These are phyloP conservation scores for Phialophora verrucosa DNA, from an alignment of 2,329 filamentous ascomycete species.

Conservation along the genomic window DNA sequence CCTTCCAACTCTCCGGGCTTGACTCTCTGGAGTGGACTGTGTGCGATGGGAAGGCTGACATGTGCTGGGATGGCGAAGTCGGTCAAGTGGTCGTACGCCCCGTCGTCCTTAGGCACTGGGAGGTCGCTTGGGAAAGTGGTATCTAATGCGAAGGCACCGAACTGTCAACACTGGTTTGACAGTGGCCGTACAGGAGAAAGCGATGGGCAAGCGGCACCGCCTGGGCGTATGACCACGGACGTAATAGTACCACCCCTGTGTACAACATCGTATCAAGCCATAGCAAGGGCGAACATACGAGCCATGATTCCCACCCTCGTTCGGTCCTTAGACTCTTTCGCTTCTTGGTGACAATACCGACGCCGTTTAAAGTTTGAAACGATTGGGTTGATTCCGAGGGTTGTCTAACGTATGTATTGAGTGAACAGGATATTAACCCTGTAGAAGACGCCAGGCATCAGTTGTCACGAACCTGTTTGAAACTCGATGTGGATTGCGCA, in stretches of 20 bases:
- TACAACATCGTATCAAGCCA: background rate
- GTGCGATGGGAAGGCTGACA: conserved; percentile 42
- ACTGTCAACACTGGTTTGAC: background rate
- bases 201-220: background rate
- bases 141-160: conserved; percentile 28
- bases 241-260: background rate
- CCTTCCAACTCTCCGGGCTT: conserved; percentile 46
- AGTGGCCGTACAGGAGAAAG: background rate
- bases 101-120: conserved; percentile 50
- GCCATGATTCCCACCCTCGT: conserved; percentile 15
- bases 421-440: background rate
- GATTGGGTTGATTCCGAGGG: background rate
- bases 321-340: background rate
- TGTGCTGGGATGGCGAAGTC: conserved; percentile 41
- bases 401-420: background rate
- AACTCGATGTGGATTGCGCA: background rate
- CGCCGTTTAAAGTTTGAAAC: background rate
- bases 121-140: conserved; percentile 44
- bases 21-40: conserved; percentile 27
- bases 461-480: background rate
- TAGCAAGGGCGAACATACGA: conserved; percentile 15
- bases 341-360: background rate
- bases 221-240: background rate
- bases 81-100: conserved; percentile 48
- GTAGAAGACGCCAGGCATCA: background rate